phyloP scores from a whole-genome alignment of 495 filamentous ascomycete genomes.

The Annulohypoxylon stygium region DNA sequence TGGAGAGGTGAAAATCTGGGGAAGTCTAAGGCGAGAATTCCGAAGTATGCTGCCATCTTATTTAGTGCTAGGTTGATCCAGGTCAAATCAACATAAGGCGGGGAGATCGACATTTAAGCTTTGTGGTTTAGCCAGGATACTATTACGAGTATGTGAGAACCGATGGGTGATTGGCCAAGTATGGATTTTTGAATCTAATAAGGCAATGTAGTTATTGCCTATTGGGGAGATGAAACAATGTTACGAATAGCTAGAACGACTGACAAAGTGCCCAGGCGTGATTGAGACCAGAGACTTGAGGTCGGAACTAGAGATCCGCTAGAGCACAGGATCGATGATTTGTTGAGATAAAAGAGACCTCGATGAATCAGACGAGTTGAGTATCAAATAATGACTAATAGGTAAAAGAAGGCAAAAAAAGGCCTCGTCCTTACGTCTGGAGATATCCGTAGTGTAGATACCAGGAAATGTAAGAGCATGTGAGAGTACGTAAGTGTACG shows the following conservation, averaged over 20 bases:
- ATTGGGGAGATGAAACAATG: not conserved
- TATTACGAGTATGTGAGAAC: conserved; percentile 25
- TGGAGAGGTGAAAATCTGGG: conserved; percentile 31
- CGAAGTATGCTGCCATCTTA: not conserved
- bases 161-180: conserved; percentile 25
- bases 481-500: conserved; percentile 24
- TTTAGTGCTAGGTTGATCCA: conserved; percentile 21
- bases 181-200: conserved; percentile 10
- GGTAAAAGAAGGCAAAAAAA: not conserved
- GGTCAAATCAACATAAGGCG: conserved; percentile 20
- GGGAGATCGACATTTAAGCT: conserved; percentile 38
- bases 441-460: too few species aligned
- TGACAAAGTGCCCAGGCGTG: not conserved
- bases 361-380: not conserved
- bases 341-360: not conserved
- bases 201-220: not conserved
- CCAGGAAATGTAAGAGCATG: not conserved
- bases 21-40: conserved; percentile 6
- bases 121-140: not conserved
- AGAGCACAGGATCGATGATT: conserved; percentile 5
- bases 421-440: not conserved
- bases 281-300: not conserved
- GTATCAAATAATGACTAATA: not conserved
- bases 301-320: not conserved
- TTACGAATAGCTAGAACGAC: not conserved